Evolutionary conservation across 371 early-diverging fungal species (phyloP).

Genomic region (Cokeromyces recurvatus): DNA sequence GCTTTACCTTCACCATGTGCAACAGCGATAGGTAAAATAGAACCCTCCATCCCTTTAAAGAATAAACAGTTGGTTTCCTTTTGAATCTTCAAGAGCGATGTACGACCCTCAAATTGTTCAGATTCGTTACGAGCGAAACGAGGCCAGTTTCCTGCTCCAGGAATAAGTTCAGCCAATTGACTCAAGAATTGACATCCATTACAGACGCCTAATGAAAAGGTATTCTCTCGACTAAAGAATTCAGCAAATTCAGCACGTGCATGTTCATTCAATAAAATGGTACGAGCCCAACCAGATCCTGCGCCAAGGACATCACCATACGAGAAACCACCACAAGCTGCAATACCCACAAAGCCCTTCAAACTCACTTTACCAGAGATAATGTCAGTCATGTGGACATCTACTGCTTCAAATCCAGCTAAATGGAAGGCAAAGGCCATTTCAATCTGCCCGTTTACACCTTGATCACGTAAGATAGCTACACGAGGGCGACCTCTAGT

Average conservation of each 20-base stretch:
- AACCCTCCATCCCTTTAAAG: slow-evolving; percentile 88
- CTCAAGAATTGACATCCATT: slow-evolving; percentile 97
- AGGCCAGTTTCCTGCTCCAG: slow-evolving; percentile 85
- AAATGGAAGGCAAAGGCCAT: slow-evolving; percentile 91
- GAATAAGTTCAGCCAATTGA: slow-evolving; percentile 78
- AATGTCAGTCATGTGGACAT: slow-evolving; percentile 97
- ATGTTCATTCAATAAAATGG: slow-evolving; percentile 67
- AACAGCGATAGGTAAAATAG: slow-evolving; percentile 87
- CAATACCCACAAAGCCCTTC: slow-evolving; percentile 79
- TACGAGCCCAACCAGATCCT: slow-evolving; percentile 95
- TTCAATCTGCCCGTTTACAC: slow-evolving; percentile 92
- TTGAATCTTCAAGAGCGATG: slow-evolving; percentile 69
- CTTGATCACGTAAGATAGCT: slow-evolving; percentile 95
- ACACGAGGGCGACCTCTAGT: slow-evolving; percentile 66
- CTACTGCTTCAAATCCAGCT: slow-evolving; percentile 89
- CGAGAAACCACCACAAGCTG: slow-evolving; percentile 95
- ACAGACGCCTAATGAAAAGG: slow-evolving; percentile 95
- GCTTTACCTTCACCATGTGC: slow-evolving; percentile 97
- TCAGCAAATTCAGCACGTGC: slow-evolving; percentile 70
- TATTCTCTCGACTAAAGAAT: slow-evolving; percentile 84
- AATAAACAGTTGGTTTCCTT: slow-evolving; percentile 57
- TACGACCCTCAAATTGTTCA: slow-evolving; percentile 93
- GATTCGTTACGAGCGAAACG: slow-evolving; percentile 83
- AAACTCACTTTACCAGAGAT: slow-evolving; percentile 67
- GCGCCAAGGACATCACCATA: slow-evolving; percentile 98